A percentile compares a stretch with the other conserved stretches of the same genome.
phyloP scores from a whole-genome alignment of 2,329 filamentous ascomycete genomes.

The Claviceps humidiphila region DNA sequence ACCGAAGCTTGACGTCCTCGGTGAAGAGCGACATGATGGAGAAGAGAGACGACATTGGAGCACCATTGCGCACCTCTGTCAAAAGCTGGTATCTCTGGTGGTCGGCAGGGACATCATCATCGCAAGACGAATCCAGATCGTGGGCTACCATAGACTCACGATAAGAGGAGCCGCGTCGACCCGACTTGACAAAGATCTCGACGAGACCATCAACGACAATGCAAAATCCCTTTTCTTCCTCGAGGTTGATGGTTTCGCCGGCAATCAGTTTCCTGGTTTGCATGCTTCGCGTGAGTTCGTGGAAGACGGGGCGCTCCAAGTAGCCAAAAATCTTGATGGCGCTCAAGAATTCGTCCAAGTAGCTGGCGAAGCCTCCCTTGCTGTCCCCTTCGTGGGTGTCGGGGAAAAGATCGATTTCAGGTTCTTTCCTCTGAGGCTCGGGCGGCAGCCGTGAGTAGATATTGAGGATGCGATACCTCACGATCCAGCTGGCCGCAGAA shows the following conservation, averaged over 20 bases:
- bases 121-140: slow-evolving; percentile 35
- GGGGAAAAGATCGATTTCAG: slow-evolving; percentile 87
- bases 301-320: slow-evolving; percentile 88
- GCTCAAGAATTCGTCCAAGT: slow-evolving; percentile 93
- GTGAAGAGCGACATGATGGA: slow-evolving; percentile 96
- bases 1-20: slow-evolving; percentile 74
- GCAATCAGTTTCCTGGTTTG: slow-evolving; percentile 94
- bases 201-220: slow-evolving; percentile 92
- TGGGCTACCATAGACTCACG: slow-evolving; percentile 16
- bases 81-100: slow-evolving; percentile 86
- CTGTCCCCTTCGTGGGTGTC: slow-evolving; percentile 80
- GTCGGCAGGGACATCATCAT: slow-evolving; percentile 53
- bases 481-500: slow-evolving; percentile 84
- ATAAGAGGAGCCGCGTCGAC: slow-evolving; percentile 18
- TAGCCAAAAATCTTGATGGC: slow-evolving; percentile 99
- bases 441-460: slow-evolving; percentile 92
- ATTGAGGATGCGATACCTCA: slow-evolving; percentile 89
- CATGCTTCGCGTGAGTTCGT: slow-evolving; percentile 95
- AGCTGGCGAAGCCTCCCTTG: slow-evolving; percentile 88
- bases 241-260: slow-evolving; percentile 84
- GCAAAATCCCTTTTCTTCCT: slow-evolving; percentile 97
- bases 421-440: slow-evolving; percentile 90
- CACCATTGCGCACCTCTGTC: slow-evolving; percentile 94
- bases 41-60: slow-evolving; percentile 96
- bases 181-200: slow-evolving; percentile 95